phyloP scores from a whole-genome alignment of 768 basidiomycete species.

The Lactifluus volemus region DNA sequence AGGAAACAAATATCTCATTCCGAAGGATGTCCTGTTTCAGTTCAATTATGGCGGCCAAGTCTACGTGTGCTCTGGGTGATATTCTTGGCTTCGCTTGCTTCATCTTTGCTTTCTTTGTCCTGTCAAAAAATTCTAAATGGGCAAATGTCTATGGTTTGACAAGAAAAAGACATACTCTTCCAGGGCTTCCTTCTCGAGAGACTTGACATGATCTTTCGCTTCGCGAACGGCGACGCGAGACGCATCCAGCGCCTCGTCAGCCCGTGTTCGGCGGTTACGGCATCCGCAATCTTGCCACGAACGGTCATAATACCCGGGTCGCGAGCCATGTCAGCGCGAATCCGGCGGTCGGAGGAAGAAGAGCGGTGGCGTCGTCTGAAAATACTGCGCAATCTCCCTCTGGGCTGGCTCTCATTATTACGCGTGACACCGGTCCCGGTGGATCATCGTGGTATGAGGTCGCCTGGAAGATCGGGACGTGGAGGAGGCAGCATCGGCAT shows the following conservation, averaged over 20 bases:
- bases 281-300: constrained; percentile 31
- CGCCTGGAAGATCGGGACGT: not conserved
- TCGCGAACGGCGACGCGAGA: constrained; percentile 4
- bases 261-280: constrained; percentile 1
- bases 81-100: constrained; percentile 6
- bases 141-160: not conserved
- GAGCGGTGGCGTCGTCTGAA: constrained; percentile 23
- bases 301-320: constrained; percentile 35
- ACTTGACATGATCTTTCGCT: constrained; percentile 5
- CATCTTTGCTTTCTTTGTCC: constrained; percentile 2
- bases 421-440: not conserved
- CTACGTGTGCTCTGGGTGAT: constrained; percentile 2
- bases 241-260: not conserved
- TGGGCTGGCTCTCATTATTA: not conserved
- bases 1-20: not conserved
- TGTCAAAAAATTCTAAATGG: not conserved
- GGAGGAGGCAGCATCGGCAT: not conserved
- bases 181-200: not conserved
- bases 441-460: not conserved
- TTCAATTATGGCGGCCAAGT: constrained; percentile 16
- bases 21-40: not conserved
- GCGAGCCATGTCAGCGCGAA: constrained; percentile 18
- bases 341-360: constrained; percentile 15
- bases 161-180: constrained; percentile 1
- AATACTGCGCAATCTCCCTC: constrained; percentile 20